Conservation (phyloP, 176 grass and related monocot species). For the Bonia amplexicaulis region DNA sequence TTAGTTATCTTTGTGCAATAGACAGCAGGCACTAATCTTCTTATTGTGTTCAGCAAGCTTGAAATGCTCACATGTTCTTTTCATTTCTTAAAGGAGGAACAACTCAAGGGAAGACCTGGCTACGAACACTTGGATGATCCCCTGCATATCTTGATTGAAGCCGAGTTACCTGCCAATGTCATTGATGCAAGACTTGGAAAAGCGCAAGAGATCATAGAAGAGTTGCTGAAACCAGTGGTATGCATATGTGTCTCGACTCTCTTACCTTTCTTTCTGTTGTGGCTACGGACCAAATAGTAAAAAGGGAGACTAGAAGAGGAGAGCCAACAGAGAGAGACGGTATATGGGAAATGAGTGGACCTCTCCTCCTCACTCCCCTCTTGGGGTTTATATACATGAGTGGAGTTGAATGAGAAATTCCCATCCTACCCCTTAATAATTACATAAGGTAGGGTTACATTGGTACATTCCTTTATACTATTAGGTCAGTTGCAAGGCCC, state of each 20-base stretch:
- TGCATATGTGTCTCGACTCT: not conserved
- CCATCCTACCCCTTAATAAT: no score
- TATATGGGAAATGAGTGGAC: no score
- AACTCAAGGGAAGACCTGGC: constrained; percentile 80
- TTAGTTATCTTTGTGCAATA: not conserved
- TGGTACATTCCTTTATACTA: no score
- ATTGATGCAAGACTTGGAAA: constrained; percentile 81
- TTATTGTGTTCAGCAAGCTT: not conserved
- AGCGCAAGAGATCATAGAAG: constrained; percentile 91
- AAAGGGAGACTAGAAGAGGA: no score
- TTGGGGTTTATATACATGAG: no score
- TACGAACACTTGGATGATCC: constrained; percentile 95
- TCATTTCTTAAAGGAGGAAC: constrained; percentile 71
- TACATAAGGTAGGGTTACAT: no score
- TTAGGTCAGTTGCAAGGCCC: no score
- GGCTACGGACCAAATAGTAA: no score
- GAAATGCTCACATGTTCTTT: constrained; percentile 23
- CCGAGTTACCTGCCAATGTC: constrained; percentile 82
- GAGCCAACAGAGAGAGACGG: no score
- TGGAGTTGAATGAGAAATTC: no score
- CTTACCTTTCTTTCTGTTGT: not conserved
- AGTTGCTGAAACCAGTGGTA: constrained; percentile 94
- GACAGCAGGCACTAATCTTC: not conserved
- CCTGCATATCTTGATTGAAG: constrained; percentile 94
- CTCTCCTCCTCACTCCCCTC: no score